phyloP scores from a whole-genome alignment of 2,329 filamentous ascomycete genomes.

The Tolypocladium tropicale region DNA sequence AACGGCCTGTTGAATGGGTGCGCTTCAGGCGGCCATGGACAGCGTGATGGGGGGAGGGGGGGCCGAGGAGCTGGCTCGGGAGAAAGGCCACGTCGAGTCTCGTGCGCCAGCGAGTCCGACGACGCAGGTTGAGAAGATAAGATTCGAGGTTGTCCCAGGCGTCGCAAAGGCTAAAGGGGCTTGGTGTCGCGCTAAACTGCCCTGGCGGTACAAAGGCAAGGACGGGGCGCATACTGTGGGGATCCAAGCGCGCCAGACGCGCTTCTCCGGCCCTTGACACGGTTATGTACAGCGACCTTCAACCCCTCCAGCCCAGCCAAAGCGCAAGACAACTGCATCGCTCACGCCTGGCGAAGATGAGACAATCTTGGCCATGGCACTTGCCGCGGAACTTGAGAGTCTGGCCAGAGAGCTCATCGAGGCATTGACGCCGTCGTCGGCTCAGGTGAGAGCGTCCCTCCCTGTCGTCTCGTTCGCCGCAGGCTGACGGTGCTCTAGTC shows the following conservation, averaged over 20 bases:
- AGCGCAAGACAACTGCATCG: neutral
- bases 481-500: constrained; percentile 10
- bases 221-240: neutral
- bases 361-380: constrained; percentile 46
- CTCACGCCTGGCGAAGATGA: neutral
- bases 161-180: neutral
- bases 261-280: neutral
- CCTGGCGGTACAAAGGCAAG: neutral
- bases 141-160: neutral
- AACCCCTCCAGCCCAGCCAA: no score
- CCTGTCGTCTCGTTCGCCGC: neutral
- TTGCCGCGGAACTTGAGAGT: constrained; percentile 51
- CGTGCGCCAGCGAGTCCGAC: neutral
- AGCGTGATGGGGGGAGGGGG: neutral
- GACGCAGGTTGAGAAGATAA: neutral
- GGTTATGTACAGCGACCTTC: neutral
- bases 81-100: neutral
- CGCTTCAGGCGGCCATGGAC: constrained; percentile 3
- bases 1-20: neutral
- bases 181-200: neutral
- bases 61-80: neutral
- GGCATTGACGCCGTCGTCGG: constrained; percentile 44
- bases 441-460: constrained; percentile 31
- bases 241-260: neutral
- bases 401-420: constrained; percentile 64